Evolutionary conservation across 306 rosid genomes (phyloP), one percentile per base, ranked within the genome.

Genomic region (Sesbania bispinosa): DNA sequence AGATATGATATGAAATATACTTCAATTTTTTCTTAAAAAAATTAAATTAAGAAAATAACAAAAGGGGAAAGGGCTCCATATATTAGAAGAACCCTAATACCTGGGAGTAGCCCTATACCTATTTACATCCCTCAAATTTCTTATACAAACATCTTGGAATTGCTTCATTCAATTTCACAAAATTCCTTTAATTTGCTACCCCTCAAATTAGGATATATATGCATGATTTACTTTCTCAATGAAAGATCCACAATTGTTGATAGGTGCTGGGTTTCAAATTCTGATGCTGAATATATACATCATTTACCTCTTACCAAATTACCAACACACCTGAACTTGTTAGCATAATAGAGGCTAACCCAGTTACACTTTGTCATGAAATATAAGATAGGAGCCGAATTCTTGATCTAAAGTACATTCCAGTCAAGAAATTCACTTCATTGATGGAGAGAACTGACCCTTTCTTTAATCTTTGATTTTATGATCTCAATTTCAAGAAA

Each of bases 71-170:
- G 63, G 41, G 55, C 55, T 79, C 36, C 53, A 14, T 77, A 67
- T 67, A 69, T 42, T 64, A 27, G 65, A 79, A 81, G 83, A 86
- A 84, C 90, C 90, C 90, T 86, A 83, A 77, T 51, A 53, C 39
- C 74, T 19, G 18, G 42, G 7, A 53, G 23, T 79, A 83, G 62
- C 77, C 77, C 82, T 82, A 81, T 35, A 35, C 82, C 79, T 76
- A 76, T 58, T 58, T 67, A 59, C 52, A 60, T n/a, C 74, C 53
- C 20, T 79, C 69, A 64, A 42, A 18, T 70, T 67, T 68, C 68
- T 41, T 16, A 0, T 6, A 46, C 13, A 54, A 52, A 45, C 57
- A 21, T 23, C 73, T 63, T 47, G 48, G 23, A 70, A 58, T 71
- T 58, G 62, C 76, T 58, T 69, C 58, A 59, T 67, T 82, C 67